phyloP scores from a whole-genome alignment of 495 filamentous ascomycete species.

The Penicillium crystallinum region DNA sequence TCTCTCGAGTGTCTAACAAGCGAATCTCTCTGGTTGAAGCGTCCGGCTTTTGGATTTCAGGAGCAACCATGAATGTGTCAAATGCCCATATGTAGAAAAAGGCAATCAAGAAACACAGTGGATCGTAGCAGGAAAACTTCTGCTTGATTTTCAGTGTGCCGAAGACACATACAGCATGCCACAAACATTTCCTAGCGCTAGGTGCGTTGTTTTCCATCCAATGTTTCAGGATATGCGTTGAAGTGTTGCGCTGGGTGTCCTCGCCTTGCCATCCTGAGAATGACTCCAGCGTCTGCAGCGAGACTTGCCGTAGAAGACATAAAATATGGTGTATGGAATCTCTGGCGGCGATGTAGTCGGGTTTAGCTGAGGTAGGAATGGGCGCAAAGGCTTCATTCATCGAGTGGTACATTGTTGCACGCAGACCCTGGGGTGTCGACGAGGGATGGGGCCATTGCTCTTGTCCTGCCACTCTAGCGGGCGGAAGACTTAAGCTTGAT shows the following conservation, averaged over 20 bases:
- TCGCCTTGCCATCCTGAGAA: not conserved
- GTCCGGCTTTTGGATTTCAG: not conserved
- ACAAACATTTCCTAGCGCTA: not conserved
- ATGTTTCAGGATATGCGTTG: not conserved
- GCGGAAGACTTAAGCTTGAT: not conserved
- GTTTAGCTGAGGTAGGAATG: not conserved
- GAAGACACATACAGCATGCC: conserved; percentile 1
- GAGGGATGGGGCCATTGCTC: not conserved
- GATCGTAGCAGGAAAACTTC: not conserved
- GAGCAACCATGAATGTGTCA: not conserved
- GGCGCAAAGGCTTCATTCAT: not conserved
- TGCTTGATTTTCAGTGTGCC: not conserved
- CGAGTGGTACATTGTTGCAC: not conserved
- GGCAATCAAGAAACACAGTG: not conserved
- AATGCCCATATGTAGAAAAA: conserved; percentile 2
- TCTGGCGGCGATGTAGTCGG: not conserved
- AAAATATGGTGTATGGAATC: not conserved
- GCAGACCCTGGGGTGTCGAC: not conserved
- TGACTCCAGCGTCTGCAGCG: not conserved
- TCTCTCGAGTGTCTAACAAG: not conserved
- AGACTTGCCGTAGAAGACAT: not conserved
- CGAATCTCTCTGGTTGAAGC: not conserved
- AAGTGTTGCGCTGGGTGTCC: not conserved
- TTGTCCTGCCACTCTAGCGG: not conserved
- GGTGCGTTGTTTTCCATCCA: not conserved